Evolutionary conservation across 768 basidiomycete species (phyloP).

Genomic region (Daedaleopsis sinensis): DNA sequence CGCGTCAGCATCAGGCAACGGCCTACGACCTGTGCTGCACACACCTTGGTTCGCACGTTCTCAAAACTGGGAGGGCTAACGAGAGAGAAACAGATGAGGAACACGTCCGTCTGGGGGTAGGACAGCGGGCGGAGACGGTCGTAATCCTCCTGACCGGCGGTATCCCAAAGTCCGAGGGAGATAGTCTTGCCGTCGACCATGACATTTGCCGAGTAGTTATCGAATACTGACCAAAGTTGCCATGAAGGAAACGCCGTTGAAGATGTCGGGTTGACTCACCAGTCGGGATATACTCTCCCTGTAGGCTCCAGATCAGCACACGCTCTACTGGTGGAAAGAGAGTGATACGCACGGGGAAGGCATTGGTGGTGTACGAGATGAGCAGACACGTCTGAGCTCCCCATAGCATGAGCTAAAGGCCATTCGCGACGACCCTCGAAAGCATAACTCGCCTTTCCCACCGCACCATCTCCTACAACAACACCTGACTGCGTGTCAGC

Average conservation of each 20-base stretch:
- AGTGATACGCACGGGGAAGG: conserved; percentile 76
- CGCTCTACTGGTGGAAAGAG: neutral
- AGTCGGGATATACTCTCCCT: conserved; percentile 98
- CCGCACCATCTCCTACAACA: conserved; percentile 98
- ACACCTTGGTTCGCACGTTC: conserved; percentile 96
- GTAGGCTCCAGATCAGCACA: conserved; percentile 8
- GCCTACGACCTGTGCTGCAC: conserved; percentile 24
- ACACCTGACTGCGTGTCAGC: conserved; percentile 63
- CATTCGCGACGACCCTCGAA: conserved; percentile 6
- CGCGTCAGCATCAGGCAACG: conserved; percentile 20
- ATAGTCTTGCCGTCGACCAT: conserved; percentile 99
- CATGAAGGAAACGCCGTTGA: conserved; percentile 12
- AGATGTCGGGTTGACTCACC: conserved; percentile 46
- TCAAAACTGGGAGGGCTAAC: conserved; percentile 98
- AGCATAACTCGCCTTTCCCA: conserved; percentile 78
- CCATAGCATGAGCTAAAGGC: conserved; percentile 24
- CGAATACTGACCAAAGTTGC: conserved; percentile 72
- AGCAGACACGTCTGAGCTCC: conserved; percentile 87
- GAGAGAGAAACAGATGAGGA: conserved; percentile 98
- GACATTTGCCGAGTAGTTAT: conserved; percentile 98
- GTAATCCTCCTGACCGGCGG: conserved; percentile 99
- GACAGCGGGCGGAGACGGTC: conserved; percentile 96
- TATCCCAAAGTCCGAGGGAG: conserved; percentile 98
- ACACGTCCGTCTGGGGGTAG: conserved; percentile 99
- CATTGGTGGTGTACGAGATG: conserved; percentile 99